phyloP scores from a whole-genome alignment of 1,284 basidiomycete genomes.

The Cutaneotrichosporon arboriforme region DNA sequence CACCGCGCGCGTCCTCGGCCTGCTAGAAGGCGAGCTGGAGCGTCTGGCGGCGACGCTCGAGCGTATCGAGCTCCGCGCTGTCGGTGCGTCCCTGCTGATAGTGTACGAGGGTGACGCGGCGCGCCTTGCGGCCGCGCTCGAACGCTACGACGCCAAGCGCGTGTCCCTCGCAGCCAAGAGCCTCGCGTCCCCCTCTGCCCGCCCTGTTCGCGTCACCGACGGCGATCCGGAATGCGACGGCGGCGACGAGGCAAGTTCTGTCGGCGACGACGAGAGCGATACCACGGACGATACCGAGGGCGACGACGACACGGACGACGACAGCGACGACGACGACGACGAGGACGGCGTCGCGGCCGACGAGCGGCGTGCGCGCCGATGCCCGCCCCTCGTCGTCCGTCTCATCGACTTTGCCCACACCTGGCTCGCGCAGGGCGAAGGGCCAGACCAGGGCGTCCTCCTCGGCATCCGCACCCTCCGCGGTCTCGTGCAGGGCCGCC shows the following conservation, averaged over 20 bases:
- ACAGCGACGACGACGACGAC: slow-evolving; percentile 35
- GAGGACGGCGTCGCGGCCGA: slow-evolving; percentile 28
- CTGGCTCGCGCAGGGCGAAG: slow-evolving; percentile 61
- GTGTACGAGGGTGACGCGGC: slow-evolving; percentile 71
- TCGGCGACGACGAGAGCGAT: slow-evolving; percentile 37
- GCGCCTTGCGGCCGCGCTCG: slow-evolving; percentile 50
- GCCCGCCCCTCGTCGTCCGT: slow-evolving; percentile 62
- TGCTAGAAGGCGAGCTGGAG: slow-evolving; percentile 52
- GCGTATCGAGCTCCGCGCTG: slow-evolving; percentile 66
- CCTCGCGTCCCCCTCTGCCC: not conserved
- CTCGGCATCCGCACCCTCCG: slow-evolving; percentile 64
- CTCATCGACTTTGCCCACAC: slow-evolving; percentile 96
- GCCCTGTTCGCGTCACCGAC: slow-evolving; percentile 7
- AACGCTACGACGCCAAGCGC: slow-evolving; percentile 45
- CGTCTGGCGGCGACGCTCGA: slow-evolving; percentile 56
- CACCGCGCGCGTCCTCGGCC: slow-evolving; percentile 58
- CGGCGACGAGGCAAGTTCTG: slow-evolving; percentile 40
- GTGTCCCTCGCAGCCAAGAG: slow-evolving; percentile 6
- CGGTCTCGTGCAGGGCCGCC: slow-evolving; percentile 54
- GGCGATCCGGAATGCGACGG: slow-evolving; percentile 16
- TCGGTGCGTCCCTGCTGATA: slow-evolving; percentile 73
- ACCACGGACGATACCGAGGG: slow-evolving; percentile 24
- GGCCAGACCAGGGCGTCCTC: slow-evolving; percentile 72
- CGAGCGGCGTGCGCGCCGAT: slow-evolving; percentile 42
- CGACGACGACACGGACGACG: slow-evolving; percentile 40